Evolutionary conservation across 2,329 filamentous ascomycete species (phyloP).

Genomic region (Dothideomycetes sp.): DNA sequence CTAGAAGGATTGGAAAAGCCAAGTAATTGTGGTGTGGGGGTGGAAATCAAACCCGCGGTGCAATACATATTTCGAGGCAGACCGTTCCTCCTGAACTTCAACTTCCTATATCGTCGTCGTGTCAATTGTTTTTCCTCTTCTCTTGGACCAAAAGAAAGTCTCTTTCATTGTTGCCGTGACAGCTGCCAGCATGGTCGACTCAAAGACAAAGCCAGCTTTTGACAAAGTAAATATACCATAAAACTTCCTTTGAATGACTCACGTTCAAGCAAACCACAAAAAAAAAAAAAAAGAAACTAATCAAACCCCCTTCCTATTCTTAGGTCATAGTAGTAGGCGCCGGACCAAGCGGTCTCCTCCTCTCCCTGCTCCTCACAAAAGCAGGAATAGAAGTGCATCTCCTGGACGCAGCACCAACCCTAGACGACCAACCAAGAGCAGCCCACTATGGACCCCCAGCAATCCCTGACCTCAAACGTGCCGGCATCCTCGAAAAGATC

Average conservation of each 20-base stretch:
- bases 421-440: conserved; percentile 31
- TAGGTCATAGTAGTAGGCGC: conserved; percentile 31
- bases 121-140: neutral
- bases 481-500: conserved; percentile 30
- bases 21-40: neutral
- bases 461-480: conserved; percentile 30
- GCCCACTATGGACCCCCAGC: conserved; percentile 35
- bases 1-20: too few species aligned
- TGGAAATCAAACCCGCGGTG: neutral
- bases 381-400: conserved; percentile 27
- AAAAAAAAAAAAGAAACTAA: neutral
- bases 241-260: too few species aligned
- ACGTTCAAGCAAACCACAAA: neutral
- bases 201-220: conserved; percentile 7
- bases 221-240: conserved; percentile 8
- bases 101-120: too few species aligned
- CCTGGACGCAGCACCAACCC: conserved; percentile 22
- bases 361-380: conserved; percentile 31
- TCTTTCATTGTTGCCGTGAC: too few species aligned
- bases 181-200: neutral
- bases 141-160: too few species aligned
- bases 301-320: neutral
- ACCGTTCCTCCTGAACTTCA: neutral
- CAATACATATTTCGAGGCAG: conserved; percentile 1
- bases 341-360: conserved; percentile 33